Conservation (phyloP, 768 basidiomycete species). For the Podaxis sp. region DNA sequence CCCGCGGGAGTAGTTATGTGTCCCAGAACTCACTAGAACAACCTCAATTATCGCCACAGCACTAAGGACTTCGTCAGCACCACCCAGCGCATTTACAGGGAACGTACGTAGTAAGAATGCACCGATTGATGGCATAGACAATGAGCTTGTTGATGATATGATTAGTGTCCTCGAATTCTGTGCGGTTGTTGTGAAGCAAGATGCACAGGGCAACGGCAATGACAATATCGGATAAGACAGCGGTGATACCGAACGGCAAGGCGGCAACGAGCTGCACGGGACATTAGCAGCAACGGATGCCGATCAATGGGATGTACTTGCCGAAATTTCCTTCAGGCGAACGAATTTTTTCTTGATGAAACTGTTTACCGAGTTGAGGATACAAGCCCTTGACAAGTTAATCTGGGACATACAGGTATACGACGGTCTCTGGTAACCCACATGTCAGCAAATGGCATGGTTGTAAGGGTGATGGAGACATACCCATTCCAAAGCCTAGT, state of each 20-base stretch:
- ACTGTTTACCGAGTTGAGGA: slow-evolving; percentile 20
- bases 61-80: slow-evolving; percentile 20
- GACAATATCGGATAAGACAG: slow-evolving; percentile 44
- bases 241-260: slow-evolving; percentile 43
- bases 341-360: slow-evolving; percentile 36
- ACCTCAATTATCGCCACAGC: slow-evolving; percentile 38
- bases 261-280: slow-evolving; percentile 30
- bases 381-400: background rate
- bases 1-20: background rate
- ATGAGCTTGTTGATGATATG: slow-evolving; percentile 43
- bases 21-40: slow-evolving; percentile 27
- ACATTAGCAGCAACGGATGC: background rate
- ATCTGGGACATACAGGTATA: slow-evolving; percentile 29
- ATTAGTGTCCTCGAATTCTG: slow-evolving; percentile 41
- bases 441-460: background rate
- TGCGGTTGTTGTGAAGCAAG: slow-evolving; percentile 37
- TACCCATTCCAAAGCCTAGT: slow-evolving; percentile 41
- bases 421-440: slow-evolving; percentile 32
- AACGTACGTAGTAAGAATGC: slow-evolving; percentile 49
- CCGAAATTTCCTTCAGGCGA: slow-evolving; percentile 32
- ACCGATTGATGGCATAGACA: slow-evolving; percentile 48
- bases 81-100: background rate
- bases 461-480: slow-evolving; percentile 1
- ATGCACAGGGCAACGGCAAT: slow-evolving; percentile 43
- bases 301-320: slow-evolving; percentile 16